A percentile compares a stretch with the other conserved stretches of the same genome.
Evolutionary conservation across 306 rosid species (phyloP).

Genomic region (Vigna mungo): DNA sequence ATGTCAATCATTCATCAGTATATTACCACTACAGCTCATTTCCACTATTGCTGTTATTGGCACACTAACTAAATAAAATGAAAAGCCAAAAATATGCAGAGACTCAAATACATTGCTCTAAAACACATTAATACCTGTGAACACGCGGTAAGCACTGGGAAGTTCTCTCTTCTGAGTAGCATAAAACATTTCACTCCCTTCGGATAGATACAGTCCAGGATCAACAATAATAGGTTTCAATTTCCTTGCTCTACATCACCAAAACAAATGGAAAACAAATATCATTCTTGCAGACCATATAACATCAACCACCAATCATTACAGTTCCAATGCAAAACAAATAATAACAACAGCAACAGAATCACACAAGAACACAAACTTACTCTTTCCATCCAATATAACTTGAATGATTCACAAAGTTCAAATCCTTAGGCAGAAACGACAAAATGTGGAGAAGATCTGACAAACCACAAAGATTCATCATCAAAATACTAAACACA

Average conservation of each 20-base stretch:
- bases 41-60: not conserved
- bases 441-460: constrained; percentile 97
- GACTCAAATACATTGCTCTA: not conserved
- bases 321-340: not conserved
- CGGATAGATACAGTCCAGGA: constrained; percentile 93
- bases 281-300: constrained; percentile 8
- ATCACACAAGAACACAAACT: constrained; percentile 40
- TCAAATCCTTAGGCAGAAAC: constrained; percentile 83
- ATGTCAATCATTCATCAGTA: not conserved
- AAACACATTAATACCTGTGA: constrained; percentile 65
- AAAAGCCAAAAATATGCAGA: constrained; percentile 2
- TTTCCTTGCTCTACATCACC: constrained; percentile 65
- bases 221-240: constrained; percentile 88
- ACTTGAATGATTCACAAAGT: constrained; percentile 91
- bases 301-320: constrained; percentile 10
- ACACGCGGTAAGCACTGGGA: constrained; percentile 82
- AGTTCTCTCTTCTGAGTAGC: constrained; percentile 90
- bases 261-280: constrained; percentile 33
- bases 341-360: constrained; percentile 3
- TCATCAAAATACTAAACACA: constrained; percentile 31
- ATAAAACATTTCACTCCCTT: constrained; percentile 84
- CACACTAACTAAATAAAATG: constrained; percentile 15
- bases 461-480: constrained; percentile 46
- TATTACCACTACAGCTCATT: not conserved
- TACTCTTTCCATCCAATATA: constrained; percentile 99